phyloP scores from a whole-genome alignment of 1,284 basidiomycete species.

The Ganoderma lucidum region DNA sequence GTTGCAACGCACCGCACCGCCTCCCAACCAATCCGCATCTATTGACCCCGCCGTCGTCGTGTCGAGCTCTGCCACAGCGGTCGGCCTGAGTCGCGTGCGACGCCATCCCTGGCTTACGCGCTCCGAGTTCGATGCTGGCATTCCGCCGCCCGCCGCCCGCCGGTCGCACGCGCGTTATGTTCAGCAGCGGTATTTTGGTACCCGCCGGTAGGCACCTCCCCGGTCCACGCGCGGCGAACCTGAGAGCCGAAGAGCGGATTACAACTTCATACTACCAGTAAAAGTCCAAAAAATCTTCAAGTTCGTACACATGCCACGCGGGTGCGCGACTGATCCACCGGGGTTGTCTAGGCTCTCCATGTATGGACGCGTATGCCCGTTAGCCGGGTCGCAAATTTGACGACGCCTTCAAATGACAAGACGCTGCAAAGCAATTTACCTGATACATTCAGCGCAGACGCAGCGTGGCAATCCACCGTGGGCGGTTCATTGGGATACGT shows the following conservation, averaged over 20 bases:
- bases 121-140: background rate
- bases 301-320: background rate
- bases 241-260: constrained; percentile 2
- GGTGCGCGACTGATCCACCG: background rate
- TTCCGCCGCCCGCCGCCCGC: background rate
- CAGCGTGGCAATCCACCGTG: background rate
- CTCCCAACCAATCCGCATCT: constrained; percentile 2
- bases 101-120: background rate
- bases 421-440: constrained; percentile 2
- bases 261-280: background rate
- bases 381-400: constrained; percentile 1
- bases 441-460: background rate
- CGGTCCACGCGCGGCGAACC: constrained; percentile 11
- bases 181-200: background rate
- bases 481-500: constrained; percentile 5
- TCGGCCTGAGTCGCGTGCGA: background rate
- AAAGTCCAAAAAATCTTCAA: background rate
- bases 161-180: background rate
- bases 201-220: background rate
- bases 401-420: constrained; percentile 1
- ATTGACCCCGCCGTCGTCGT: constrained; percentile 5
- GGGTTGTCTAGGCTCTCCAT: background rate
- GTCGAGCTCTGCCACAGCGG: constrained; percentile 4
- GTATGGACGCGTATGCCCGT: background rate
- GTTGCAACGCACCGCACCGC: constrained; percentile 5